Base-by-base conservation (phyloP, 2,329 filamentous ascomycete species). In the Byssochlamys sp. region DNA sequence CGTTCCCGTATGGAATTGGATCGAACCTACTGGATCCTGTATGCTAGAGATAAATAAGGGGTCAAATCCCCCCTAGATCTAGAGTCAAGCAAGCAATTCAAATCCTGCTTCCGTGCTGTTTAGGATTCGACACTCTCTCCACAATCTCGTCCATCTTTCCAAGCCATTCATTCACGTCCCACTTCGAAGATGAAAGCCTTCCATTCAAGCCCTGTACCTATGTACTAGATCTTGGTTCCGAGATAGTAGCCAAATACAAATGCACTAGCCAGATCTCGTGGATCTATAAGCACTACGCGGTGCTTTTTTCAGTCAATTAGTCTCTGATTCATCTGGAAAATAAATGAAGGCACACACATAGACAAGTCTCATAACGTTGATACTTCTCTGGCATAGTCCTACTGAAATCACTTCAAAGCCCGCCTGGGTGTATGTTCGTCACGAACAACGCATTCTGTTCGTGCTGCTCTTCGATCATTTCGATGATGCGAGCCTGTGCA, bases 381-480 rank as follows among this genome's bases (percentile, higher is more conserved):
- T 67, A 62, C 24, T 55, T 60, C 25, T 67, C 61, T 4, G 66
- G 66, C 54, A 63, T 66, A 59, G 67, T 65, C 25, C 62, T 62
- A 1, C 69, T 67, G 66, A 73, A 70, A 50, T 70, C 70, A 52
- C 67, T 73, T 53, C 62, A 59, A 49, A 76, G 68, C 3, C 69
- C 72, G 0, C 72, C 73, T 0, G 72, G 72, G 63, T 75, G 71
- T 29, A 75, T 62, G 24, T 66, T 66, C 28, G 69, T 66, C 27
- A 61, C 63, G 35, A 67, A 61, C 49, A 75, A 33, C 3, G 66
- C 68, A 9, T 64, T 61, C 2, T 50, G 59, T 1, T 54, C 56
- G 55, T 70, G 72, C 61, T 73, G 69, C 57, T 75, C 71, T 45
- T 70, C 65, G 1, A 76, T 57, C 58, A 75, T 68, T 58, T 76